Evolutionary conservation across 2,329 filamentous ascomycete genomes (phyloP), one percentile per base, ranked within the genome.

Genomic region (Colletotrichum orbiculare): DNA sequence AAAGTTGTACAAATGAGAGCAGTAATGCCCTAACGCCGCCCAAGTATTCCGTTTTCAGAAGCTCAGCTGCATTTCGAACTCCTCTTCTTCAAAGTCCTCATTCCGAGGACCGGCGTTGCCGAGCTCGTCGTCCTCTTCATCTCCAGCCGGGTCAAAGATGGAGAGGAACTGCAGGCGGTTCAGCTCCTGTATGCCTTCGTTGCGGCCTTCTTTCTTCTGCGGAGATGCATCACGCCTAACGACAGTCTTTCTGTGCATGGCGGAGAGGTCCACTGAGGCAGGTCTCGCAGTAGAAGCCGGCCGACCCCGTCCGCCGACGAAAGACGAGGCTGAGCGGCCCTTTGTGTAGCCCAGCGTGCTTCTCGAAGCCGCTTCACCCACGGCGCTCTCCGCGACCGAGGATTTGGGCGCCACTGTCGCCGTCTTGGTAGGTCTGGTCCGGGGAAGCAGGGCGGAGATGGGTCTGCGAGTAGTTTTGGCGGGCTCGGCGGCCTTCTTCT

Each of bases 321-420:
- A 75, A 0, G 82, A 82, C 2, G 82, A 83, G 5, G 84, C 81
- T 5, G 81, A 81, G 39, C 92, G 87, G 39, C 94, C 94, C 75
- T 91, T 93, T 60, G 87, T 92, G 74, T 97, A 97, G 13, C 94
- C 94, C 46, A 97, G 85, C 0, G 94, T 97, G 60, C 88, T 94
- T 68, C 89, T 88, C 2, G 94, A 97, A 6, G 88, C 89, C 6
- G 86, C 87, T 25, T 87, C 84, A 1, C 91, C 89, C 10, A 85
- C 82, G 8, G 84, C 84, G 68, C 87, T 86, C 50, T 88, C 86
- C 70, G 86, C 82, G 9, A 82, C 82, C 1, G 82, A 77, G 52
- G 77, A 74, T 66, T 84, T 85, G 8, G 81, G 78, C 2, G 82
- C 77, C 6, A 77, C 70, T 6, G 77, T 71, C 25, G 25, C 4